A percentile compares a stretch with the other conserved stretches of the same genome.
phyloP scores from a whole-genome alignment of 2,329 filamentous ascomycete species.

The Pyrenochaeta sp. region DNA sequence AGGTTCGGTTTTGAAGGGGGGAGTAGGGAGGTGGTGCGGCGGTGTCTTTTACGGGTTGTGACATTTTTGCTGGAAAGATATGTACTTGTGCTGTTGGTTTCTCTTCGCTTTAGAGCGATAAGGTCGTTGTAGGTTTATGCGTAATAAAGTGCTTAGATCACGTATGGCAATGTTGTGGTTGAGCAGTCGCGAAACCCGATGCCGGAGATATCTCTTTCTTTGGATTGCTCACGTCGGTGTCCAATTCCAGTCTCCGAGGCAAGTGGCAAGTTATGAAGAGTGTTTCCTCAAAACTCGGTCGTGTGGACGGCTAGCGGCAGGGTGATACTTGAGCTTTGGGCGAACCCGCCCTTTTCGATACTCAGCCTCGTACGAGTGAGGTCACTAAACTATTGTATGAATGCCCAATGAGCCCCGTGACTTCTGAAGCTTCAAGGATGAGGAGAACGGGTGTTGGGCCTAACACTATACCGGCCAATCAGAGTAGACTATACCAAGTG shows the following conservation, averaged over 20 bases:
- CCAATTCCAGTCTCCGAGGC: not conserved
- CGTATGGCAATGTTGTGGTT: not conserved
- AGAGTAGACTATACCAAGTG: not conserved
- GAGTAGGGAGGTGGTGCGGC: constrained; percentile 37
- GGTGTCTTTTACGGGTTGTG: constrained; percentile 15
- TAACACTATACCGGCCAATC: constrained; percentile 12
- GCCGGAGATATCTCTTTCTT: not conserved
- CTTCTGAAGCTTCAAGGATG: constrained; percentile 3
- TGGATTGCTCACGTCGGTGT: no score
- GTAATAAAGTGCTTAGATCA: no score
- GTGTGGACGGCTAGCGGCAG: constrained; percentile 9
- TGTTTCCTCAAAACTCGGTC: not conserved
- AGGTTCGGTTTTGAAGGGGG: constrained; percentile 15
- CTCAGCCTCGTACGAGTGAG: constrained; percentile 16
- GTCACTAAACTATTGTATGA: constrained; percentile 8
- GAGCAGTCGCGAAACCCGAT: not conserved
- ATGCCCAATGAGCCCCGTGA: constrained; percentile 14
- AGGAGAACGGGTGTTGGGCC: constrained; percentile 3
- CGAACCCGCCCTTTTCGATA: not conserved
- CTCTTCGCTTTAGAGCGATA: no score
- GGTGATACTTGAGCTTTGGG: constrained; percentile 3
- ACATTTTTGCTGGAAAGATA: constrained; percentile 15
- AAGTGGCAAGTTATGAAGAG: constrained; percentile 4
- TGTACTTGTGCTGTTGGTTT: no score
- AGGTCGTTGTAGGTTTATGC: no score